Percentiles rank a stretch among this genome's conserved stretches.
phyloP scores from a whole-genome alignment of 345 rosid species.

The Aethionema arabicum region DNA sequence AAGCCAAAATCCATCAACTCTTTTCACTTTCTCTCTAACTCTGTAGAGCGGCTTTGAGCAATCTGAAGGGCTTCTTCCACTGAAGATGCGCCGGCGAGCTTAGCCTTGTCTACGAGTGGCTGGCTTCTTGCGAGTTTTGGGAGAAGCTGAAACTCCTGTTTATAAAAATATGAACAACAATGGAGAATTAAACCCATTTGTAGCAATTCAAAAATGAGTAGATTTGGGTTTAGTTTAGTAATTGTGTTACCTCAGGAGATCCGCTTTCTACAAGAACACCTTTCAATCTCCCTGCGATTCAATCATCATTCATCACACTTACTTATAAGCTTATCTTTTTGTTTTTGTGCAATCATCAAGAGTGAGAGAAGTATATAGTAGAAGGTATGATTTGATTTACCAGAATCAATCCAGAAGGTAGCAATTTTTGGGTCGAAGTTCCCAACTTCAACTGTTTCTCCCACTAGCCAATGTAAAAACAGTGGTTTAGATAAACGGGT shows the following conservation, averaged over 20 bases:
- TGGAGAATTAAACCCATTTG: neutral
- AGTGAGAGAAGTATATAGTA: conserved; percentile 6
- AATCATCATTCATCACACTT: conserved; percentile 19
- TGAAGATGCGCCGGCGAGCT: conserved; percentile 75
- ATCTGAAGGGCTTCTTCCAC: conserved; percentile 86
- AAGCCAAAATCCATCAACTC: conserved; percentile 13
- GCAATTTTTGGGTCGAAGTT: conserved; percentile 91
- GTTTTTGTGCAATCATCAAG: neutral
- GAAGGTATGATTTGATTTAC: conserved; percentile 36
- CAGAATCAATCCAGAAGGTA: conserved; percentile 92
- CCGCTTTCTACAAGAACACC: conserved; percentile 97
- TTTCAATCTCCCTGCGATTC: conserved; percentile 70
- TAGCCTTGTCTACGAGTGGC: conserved; percentile 67
- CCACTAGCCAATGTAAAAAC: conserved; percentile 53
- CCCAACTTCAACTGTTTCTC: conserved; percentile 83
- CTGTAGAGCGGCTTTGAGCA: conserved; percentile 50
- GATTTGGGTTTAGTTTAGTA: neutral
- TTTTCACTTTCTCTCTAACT: conserved; percentile 27
- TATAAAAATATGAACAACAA: conserved; percentile 2
- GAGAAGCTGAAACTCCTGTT: conserved; percentile 81
- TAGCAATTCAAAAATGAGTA: neutral
- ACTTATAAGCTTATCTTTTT: neutral
- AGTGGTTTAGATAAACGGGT: conserved; percentile 2
- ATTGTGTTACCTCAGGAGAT: conserved; percentile 69
- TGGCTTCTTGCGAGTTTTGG: conserved; percentile 82